Evolutionary conservation across 805 yeast species (phyloP).

Genomic region (Danielia oregonensis): DNA sequence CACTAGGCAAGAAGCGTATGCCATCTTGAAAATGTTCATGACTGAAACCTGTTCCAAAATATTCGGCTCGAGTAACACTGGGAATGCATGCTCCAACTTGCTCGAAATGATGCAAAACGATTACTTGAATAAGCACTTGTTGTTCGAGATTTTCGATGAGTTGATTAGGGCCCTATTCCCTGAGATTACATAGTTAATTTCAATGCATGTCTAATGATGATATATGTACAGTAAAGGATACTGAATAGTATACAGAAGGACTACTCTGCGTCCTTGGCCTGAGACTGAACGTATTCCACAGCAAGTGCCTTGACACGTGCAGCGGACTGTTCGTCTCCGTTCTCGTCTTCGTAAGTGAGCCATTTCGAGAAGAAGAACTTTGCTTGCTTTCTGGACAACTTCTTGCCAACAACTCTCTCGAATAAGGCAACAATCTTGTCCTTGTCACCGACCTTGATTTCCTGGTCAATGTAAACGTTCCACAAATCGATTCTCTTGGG

Average conservation of each 20-base stretch:
- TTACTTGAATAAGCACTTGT: conserved; percentile 59
- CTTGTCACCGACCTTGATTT: conserved; percentile 62
- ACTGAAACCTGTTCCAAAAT: conserved; percentile 65
- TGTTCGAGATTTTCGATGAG: conserved; percentile 57
- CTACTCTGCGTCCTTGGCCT: conserved; percentile 12
- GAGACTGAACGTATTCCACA: conserved; percentile 58
- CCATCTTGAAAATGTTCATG: conserved; percentile 54
- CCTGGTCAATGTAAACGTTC: conserved; percentile 95
- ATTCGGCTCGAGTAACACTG: conserved; percentile 66
- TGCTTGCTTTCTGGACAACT: conserved; percentile 82
- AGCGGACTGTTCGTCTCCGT: conserved; percentile 62
- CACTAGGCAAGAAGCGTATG: conserved; percentile 55
- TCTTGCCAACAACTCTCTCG: conserved; percentile 69
- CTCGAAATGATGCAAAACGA: conserved; percentile 74
- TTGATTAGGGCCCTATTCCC: conserved; percentile 45
- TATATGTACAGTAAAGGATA: not conserved
- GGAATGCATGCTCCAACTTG: conserved; percentile 54
- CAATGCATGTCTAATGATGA: not conserved
- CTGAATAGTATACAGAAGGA: conserved; percentile 1
- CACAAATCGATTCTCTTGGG: conserved; percentile 91
- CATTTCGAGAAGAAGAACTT: conserved; percentile 92
- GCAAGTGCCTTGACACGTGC: conserved; percentile 92
- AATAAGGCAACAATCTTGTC: conserved; percentile 71
- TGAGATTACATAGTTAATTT: conserved; percentile 2
- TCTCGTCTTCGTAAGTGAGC: conserved; percentile 73